Evolutionary conservation across 78 protist species (phyloP), one percentile per base, ranked within the genome.

Genomic region (Thecamonas trahens): DNA sequence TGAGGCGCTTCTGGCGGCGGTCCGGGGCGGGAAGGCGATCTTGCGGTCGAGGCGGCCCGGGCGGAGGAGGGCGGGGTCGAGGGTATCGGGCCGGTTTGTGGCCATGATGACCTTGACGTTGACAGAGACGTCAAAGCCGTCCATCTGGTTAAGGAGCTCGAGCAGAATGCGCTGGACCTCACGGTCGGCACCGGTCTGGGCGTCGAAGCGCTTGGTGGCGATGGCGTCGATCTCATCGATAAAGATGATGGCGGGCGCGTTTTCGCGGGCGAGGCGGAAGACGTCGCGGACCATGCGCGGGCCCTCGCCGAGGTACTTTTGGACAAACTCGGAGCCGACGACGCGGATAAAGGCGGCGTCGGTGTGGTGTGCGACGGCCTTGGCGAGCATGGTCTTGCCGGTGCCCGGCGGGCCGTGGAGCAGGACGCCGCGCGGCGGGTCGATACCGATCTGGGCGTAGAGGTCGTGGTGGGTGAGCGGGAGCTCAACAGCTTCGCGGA

Each of bases 251-350:
- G 99, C 85, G 3, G 99, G 99, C 22, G 99, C 73, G 79, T 97
- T 97, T 71, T 97, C 99, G 54, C 86, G 24, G 24, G 99, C 99
- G 66, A 97, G 67, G 24, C 98, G 88, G 84, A 97, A 97, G 31
- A 97, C 98, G 64, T 97, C 99, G 47, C 99, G 88, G 22, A 97
- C 99, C 97, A 98, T 96, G 22, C 99, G 87, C 14, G 99, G 99
- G 53, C 99, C 99, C 65, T 98, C 99, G 13, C 99, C 99, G 20
- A 98, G 87, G 83, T 97, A 98, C 80, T 98, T 98, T 75, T 98
- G 99, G n/a, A 98, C 99, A 73, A 98, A 98, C 74, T 98, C 99
- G 8, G 99, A 94, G 31, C 99, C 99, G 22, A 74, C 79, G 28
- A 84, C 93, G 17, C 93, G 74, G 59, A 94, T 93, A 62, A 95